Evolutionary conservation across 257 asterid genomes (phyloP), one percentile per base, ranked within the genome.

Genomic region (Schizonepeta tenuifolia): DNA sequence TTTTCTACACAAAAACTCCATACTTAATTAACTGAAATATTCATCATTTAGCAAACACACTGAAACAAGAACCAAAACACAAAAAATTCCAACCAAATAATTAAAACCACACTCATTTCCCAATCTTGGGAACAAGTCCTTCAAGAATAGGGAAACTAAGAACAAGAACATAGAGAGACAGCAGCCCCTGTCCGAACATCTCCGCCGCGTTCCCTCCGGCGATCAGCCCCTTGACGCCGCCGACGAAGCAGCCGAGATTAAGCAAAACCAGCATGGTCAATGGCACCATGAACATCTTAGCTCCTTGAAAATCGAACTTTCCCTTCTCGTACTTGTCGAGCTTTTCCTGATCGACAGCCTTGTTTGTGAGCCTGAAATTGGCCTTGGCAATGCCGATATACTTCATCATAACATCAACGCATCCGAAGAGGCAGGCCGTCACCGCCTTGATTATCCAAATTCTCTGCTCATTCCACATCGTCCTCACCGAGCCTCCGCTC

Each of bases 181-280:
- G 75, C 12, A 83, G 21, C 21, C 88, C 87, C 53, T 90, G 97
- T 58, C 89, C 96, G n/a, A 87, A 74, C 96, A 90, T 88, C 68
- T 84, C 92, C 35, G 35, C 88, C 62, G 63, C 35, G 22, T 81
- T 76, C 9, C 86, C 83, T 38, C 67, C 79, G 3, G 59, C 75
- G 10, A 86, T 21, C 78, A 90, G 54, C 49, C 86, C 83, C 56
- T 78, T 88, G 8, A 61, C 70, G n/a, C 96, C 95, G 51, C 82
- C 85, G 1, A 80, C 38, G 57, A 88, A 88, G 60, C 93, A 88
- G 2, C 82, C 83, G 73, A 82, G 21, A 75, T 88, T 90, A 70
- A 90, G 72, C 77, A 86, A 22, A 50, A 90, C 95, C 63, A 90
- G 67, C 79, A 83, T 17, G 22, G 93, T 88, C 73, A 90, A 65